Conservation (phyloP, 352 stramenopile species). For the Blastocystis sp. region DNA sequence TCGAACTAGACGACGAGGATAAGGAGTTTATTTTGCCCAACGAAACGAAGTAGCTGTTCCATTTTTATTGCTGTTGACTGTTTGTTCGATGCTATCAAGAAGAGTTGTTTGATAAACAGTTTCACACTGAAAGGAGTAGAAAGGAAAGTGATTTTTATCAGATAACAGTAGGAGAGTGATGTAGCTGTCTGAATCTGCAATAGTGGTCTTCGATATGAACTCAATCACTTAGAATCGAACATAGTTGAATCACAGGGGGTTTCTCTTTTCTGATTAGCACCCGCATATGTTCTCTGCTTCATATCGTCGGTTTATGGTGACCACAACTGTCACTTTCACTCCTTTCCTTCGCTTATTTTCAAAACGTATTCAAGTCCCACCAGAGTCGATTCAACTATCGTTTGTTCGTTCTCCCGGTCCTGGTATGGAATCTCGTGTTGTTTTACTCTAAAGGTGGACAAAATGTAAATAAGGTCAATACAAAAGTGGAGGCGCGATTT, state of each 20-base stretch:
- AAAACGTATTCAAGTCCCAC: neutral
- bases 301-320: neutral
- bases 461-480: conserved; percentile 64
- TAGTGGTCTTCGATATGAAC: no score
- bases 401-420: conserved; percentile 43
- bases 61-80: neutral
- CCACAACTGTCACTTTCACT: neutral
- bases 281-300: neutral
- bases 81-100: neutral
- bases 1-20: neutral
- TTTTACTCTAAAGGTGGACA: conserved; percentile 19
- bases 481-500: conserved; percentile 62
- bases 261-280: no score
- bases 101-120: neutral
- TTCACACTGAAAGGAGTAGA: no score
- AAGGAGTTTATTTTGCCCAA: neutral
- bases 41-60: neutral
- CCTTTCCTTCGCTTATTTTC: neutral
- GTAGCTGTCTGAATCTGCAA: no score
- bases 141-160: no score
- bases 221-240: no score
- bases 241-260: no score
- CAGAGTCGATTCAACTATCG: neutral
- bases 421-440: neutral
- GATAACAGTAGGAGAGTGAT: no score